Evolutionary conservation across 2,329 filamentous ascomycete species (phyloP), one percentile per base, ranked within the genome.

Genomic region (Bipolaris sorokiniana): DNA sequence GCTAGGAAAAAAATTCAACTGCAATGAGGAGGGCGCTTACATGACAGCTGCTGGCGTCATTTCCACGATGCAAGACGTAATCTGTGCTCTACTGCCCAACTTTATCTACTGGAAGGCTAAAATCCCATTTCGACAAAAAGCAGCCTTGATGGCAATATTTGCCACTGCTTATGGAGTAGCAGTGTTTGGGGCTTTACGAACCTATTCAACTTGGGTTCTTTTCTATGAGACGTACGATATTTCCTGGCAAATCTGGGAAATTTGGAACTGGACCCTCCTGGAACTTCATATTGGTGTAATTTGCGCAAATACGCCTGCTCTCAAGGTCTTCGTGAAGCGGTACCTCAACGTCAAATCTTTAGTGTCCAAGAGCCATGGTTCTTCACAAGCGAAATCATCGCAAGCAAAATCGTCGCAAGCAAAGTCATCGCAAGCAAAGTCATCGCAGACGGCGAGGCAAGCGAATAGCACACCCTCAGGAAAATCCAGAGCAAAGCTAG

Each of bases 161-260:
- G 65, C 65, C 1, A 57, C 68, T 23, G 63, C 61, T 34, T 70
- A 69, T 36, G 42, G 41, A 15, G 58, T 54, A 20, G 63, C 64
- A 15, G 61, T 52, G 3, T 20, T 68, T 16, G 65, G 62, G 5
- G 58, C 48, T 4, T 10, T 68, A 28, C 62, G 68, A 36, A 51
- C 61, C 0, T 64, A 66, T 31, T 56, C 40, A 18, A 51, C 48
- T 6, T 69, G 62, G 41, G 38, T 49, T 15, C 50, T 70, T 9
- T 71, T 68, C 57, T 71, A 62, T 45, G 50, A 58, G 10, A 66
- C 68, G 2, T 70, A 69, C 45, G 67, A 70, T 53, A 60, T 68
- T 3, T 68, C 68, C 4, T 71, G 67, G 67, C 40, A 46, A 2
- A 52, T 49, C 2, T 61, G 63, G 55, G 52, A 65, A 13, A 48